Base-by-base conservation (phyloP, 495 filamentous ascomycete species). In the Evansstolkia leycettana region DNA sequence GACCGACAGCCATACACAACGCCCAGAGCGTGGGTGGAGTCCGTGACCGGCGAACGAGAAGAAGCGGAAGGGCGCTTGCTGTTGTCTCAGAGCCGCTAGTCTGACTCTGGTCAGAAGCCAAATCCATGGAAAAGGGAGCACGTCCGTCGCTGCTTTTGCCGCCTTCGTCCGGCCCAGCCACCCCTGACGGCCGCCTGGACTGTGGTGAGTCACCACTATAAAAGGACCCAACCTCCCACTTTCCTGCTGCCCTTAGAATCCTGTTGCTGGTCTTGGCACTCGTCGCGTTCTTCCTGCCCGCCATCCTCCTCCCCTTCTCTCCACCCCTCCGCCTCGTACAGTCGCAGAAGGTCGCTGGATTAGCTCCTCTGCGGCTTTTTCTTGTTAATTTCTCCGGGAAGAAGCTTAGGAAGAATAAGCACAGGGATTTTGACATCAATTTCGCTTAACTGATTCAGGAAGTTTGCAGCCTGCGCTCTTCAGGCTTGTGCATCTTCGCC, bases 181-280 rank as follows among this genome's bases (percentile, higher is more conserved):
- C 58, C 32, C 59, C 57, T 60, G 54, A 57, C 52, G 40, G 35
- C 14, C 34, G 11, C 42, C 45, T 42, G 29, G 36, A 45, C 47
- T 38, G 47, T 57, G n/a, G n/a, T n/a, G 58, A 58, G 35, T 62
- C 59, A 58, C 52, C 54, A n/a, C 56, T 65, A 67, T 67, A 64
- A 57, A 65, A 65, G 54, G 60, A 43, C 44, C 52, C 58, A 55
- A 55, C 53, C 61, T 64, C 61, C 63, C 61, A 52, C 58, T 52
- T 55, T 50, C 48, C 42, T 23, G 19, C 18, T 28, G 33, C 33
- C 44, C 36, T 41, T 51, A 47, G 46, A 51, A 53, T 53, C 60
- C 47, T 51, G 48, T 50, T 57, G 46, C 54, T 56, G 63, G 59
- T 67, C 63, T 67, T 67, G 63, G 63, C 63, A 65, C 51, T 50